Conservation (phyloP, 139 green algal genomes). For the Chlorella vulgaris region DNA sequence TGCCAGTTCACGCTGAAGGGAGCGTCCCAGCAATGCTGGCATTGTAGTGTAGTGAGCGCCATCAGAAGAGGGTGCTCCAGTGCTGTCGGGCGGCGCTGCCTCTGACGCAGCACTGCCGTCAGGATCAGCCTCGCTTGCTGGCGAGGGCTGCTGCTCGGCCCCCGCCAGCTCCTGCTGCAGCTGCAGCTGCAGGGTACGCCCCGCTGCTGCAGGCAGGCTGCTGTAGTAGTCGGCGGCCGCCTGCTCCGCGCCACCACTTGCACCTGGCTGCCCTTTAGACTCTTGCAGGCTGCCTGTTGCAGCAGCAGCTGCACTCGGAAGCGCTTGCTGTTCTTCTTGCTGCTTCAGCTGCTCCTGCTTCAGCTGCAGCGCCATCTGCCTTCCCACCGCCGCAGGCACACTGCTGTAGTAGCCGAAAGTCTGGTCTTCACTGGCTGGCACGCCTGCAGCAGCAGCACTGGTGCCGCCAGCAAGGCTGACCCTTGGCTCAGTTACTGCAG, state of each 20-base stretch:
- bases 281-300: too few relatives aligned
- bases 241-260: background rate
- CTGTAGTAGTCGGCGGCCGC: conserved; percentile 9
- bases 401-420: conserved; percentile 16
- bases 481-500: too few relatives aligned
- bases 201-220: conserved; percentile 28
- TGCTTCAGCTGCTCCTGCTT: too few relatives aligned
- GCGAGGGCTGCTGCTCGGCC: background rate
- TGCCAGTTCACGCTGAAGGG: conserved; percentile 10
- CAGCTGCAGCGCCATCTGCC: conserved; percentile 13
- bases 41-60: conserved; percentile 12
- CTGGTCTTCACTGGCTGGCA: background rate
- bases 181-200: conserved; percentile 9
- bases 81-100: background rate
- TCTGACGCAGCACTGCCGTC: background rate
- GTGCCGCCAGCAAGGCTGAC: background rate
- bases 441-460: too few relatives aligned
- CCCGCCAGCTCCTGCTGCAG: conserved; percentile 22
- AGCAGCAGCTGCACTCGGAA: too few relatives aligned
- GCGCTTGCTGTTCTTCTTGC: too few relatives aligned
- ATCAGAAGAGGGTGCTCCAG: background rate
- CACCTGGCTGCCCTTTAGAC: too few relatives aligned
- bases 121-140: too few relatives aligned
- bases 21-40: conserved; percentile 18
- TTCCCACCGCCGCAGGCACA: conserved; percentile 10